phyloP scores from a whole-genome alignment of 345 rosid species.

The Arabis alpina region DNA sequence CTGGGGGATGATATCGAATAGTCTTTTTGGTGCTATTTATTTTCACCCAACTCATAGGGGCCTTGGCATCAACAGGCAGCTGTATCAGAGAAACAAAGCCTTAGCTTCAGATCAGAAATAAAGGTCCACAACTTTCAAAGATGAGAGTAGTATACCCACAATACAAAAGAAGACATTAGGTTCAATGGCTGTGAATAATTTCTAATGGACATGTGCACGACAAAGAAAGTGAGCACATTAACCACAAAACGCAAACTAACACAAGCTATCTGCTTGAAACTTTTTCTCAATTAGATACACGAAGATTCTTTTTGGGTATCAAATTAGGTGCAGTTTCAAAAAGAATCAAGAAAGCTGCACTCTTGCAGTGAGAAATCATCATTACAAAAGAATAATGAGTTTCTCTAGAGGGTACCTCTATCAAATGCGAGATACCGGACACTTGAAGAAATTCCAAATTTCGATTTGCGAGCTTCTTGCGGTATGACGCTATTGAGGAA shows the following conservation, averaged over 20 bases:
- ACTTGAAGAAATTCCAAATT: conserved; percentile 44
- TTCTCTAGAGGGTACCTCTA: conserved; percentile 43
- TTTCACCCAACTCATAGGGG: conserved; percentile 78
- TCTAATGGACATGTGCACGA: neutral
- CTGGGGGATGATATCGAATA: conserved; percentile 92
- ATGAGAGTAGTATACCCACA: neutral
- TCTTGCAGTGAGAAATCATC: conserved; percentile 22
- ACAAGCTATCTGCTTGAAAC: conserved; percentile 10
- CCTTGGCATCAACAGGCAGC: conserved; percentile 75
- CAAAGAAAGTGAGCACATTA: conserved; percentile 8
- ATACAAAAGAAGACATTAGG: neutral
- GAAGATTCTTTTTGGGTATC: neutral
- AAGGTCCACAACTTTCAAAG: conserved; percentile 7
- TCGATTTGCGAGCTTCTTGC: conserved; percentile 38
- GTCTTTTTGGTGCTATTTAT: conserved; percentile 86
- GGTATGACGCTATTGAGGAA: conserved; percentile 34
- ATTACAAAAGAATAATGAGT: neutral
- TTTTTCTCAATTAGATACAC: conserved; percentile 1
- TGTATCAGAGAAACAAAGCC: conserved; percentile 45
- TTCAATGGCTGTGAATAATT: conserved; percentile 24
- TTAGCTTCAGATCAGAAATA: conserved; percentile 27
- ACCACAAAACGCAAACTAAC: conserved; percentile 5
- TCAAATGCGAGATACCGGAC: conserved; percentile 45
- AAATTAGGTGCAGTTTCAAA: conserved; percentile 13
- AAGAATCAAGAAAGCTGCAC: conserved; percentile 5